Evolutionary conservation across 2,329 filamentous ascomycete genomes (phyloP).

Genomic region (Colletotrichum tanaceti): DNA sequence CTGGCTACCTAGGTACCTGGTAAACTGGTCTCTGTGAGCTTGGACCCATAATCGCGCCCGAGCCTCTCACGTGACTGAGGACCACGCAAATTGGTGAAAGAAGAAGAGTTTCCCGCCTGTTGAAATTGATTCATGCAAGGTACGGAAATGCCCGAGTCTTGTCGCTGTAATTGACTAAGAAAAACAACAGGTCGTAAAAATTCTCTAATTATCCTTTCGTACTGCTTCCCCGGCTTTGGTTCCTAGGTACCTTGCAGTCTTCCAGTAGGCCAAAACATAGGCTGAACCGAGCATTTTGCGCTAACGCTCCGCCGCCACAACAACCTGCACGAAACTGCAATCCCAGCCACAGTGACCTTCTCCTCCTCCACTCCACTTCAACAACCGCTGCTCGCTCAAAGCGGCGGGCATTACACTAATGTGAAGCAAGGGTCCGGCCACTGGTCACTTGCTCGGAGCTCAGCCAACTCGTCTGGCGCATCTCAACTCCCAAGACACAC

Average conservation of each 20-base stretch:
- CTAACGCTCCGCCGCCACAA: constrained; percentile 8
- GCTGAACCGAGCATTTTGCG: constrained; percentile 4
- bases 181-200: no score
- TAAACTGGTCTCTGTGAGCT: neutral
- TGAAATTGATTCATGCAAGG: constrained; percentile 11
- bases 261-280: neutral
- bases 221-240: neutral
- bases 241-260: neutral
- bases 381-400: constrained; percentile 40
- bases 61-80: constrained; percentile 16
- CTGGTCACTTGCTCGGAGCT: constrained; percentile 39
- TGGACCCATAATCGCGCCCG: neutral
- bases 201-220: no score
- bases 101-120: neutral
- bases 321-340: constrained; percentile 13
- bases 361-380: constrained; percentile 32
- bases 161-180: neutral
- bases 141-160: constrained; percentile 2
- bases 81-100: neutral
- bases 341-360: constrained; percentile 39
- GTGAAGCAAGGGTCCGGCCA: constrained; percentile 40
- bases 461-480: constrained; percentile 39
- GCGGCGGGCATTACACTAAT: constrained; percentile 38
- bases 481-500: constrained; percentile 37
- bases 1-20: neutral